Conservation (phyloP, 2,329 filamentous ascomycete genomes). For the Hypoxylon sp. region DNA sequence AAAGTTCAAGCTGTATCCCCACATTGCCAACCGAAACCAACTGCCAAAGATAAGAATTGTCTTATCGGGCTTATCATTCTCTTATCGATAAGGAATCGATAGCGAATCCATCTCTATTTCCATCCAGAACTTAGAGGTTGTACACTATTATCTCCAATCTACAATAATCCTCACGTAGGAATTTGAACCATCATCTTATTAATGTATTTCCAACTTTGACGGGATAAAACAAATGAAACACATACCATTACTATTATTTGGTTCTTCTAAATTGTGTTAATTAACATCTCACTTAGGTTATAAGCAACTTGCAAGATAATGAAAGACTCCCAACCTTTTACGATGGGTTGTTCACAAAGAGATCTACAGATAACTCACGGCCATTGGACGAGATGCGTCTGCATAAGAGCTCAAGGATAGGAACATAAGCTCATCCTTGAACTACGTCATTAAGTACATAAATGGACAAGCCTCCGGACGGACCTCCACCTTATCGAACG, state of each 20-base stretch:
- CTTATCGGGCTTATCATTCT: conserved; percentile 18
- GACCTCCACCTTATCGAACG: conserved; percentile 5
- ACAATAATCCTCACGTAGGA: not conserved
- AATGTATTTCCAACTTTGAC: not conserved
- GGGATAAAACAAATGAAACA: not conserved
- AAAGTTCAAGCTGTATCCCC: conserved; percentile 34
- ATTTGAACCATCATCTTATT: not conserved
- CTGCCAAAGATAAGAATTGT: not conserved
- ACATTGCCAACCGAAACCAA: conserved; percentile 16
- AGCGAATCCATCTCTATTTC: conserved; percentile 2
- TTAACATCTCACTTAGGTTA: not conserved
- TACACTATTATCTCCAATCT: not conserved
- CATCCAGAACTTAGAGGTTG: not conserved
- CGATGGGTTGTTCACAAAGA: not conserved
- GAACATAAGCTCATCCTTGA: conserved; percentile 11
- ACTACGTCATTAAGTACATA: conserved; percentile 26
- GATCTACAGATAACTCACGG: conserved; percentile 8
- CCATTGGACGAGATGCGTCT: conserved; percentile 2
- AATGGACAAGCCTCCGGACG: conserved; percentile 7
- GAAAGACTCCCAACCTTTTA: not conserved
- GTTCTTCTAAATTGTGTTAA: not conserved
- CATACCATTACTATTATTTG: not conserved
- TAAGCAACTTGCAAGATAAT: not conserved
- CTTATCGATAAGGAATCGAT: conserved; percentile 27
- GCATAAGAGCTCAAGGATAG: not conserved